Percentiles rank a stretch among this genome's conserved stretches.
Conservation (phyloP, 345 rosid species). For the Ceriops zippeliana region DNA sequence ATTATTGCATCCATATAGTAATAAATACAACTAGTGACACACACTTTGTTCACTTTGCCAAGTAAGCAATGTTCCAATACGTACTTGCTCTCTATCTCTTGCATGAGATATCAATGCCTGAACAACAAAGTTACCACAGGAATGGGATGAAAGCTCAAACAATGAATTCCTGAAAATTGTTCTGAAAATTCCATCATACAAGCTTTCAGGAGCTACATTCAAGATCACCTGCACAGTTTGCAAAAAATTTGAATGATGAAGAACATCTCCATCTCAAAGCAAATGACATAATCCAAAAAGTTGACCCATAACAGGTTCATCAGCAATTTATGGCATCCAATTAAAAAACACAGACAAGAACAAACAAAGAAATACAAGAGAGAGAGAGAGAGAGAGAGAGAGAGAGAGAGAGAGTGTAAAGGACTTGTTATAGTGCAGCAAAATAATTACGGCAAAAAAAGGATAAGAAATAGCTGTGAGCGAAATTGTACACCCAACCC, state of each 20-base stretch:
- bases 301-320: neutral
- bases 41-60: neutral
- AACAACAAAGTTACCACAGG: conserved; percentile 86
- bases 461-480: no score
- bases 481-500: no score
- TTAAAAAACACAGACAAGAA: neutral
- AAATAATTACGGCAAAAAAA: no score
- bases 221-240: conserved; percentile 72
- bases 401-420: no score
- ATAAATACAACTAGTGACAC: neutral
- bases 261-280: neutral
- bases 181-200: conserved; percentile 61
- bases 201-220: conserved; percentile 75
- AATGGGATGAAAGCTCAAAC: conserved; percentile 69
- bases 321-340: conserved; percentile 2
- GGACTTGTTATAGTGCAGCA: no score
- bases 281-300: neutral
- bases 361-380: no score
- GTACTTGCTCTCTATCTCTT: conserved; percentile 67
- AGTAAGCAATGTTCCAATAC: neutral
- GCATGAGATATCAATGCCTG: conserved; percentile 79
- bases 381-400: no score
- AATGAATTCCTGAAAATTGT: conserved; percentile 71
- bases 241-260: neutral
- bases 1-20: neutral